phyloP scores from a whole-genome alignment of 75 land plant genomes.

The Pinus albicaulis region DNA sequence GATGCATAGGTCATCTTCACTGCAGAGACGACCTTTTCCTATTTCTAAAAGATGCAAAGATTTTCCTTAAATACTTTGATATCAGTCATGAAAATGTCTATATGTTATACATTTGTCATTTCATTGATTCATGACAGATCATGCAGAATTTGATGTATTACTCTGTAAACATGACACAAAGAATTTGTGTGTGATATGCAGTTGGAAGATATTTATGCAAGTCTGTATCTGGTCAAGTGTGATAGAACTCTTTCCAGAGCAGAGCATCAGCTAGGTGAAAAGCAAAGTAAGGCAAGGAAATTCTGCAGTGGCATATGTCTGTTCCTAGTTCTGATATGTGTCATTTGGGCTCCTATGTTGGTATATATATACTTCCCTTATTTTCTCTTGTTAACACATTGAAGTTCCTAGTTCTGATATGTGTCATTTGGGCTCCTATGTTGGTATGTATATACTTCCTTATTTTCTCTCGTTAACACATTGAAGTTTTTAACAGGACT shows the following conservation, averaged over 20 bases:
- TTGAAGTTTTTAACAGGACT: neutral
- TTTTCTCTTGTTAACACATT: neutral
- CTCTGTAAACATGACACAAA: neutral
- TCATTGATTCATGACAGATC: neutral
- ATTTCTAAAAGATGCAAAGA: neutral
- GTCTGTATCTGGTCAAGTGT: slow-evolving; percentile 95
- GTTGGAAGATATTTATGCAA: slow-evolving; percentile 98
- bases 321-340: slow-evolving; percentile 74
- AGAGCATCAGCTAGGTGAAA: slow-evolving; percentile 78
- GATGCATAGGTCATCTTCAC: neutral
- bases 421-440: slow-evolving; percentile 99
- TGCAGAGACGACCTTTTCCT: neutral
- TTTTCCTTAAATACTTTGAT: neutral
- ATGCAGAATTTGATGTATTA: neutral
- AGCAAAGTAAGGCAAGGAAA: slow-evolving; percentile 81
- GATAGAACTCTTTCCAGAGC: slow-evolving; percentile 84
- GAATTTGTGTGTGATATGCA: slow-evolving; percentile 11
- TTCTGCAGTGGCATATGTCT: slow-evolving; percentile 90
- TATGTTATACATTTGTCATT: neutral
- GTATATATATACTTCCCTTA: slow-evolving; percentile 31
- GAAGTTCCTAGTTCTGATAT: slow-evolving; percentile 73
- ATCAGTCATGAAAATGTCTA: neutral
- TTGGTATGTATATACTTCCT: slow-evolving; percentile 51
- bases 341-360: slow-evolving; percentile 99
- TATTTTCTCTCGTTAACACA: neutral